These are phyloP conservation scores for Eucalyptus leucophloia DNA, from an alignment of 345 rosid species.

Conservation along the genomic window DNA sequence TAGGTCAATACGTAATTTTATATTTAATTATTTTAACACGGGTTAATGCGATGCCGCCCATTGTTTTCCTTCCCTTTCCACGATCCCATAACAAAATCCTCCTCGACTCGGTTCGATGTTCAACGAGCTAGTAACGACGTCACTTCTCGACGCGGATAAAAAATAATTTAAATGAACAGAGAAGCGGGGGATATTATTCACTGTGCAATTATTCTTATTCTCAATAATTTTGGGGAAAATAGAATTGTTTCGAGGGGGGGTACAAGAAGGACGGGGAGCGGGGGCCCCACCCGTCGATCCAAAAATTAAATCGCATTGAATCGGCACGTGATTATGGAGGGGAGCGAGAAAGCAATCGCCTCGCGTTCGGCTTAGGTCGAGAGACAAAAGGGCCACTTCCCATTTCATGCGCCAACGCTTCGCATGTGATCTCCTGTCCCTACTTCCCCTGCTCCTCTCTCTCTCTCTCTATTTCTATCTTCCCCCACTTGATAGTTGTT, in stretches of 20 bases:
- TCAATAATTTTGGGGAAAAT: not conserved
- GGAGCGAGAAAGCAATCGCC: not conserved
- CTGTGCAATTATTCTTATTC: not conserved
- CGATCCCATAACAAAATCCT: not conserved
- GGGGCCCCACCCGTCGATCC: not conserved
- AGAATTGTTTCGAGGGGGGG: not conserved
- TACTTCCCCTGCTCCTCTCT: too few relatives aligned
- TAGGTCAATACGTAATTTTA: accelerated
- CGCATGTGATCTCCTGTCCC: conserved; percentile 9
- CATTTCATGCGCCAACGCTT: not conserved
- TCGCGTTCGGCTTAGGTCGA: not conserved
- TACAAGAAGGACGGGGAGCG: not conserved
- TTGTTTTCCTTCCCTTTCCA: not conserved
- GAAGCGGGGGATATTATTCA: not conserved
- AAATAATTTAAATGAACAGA: not conserved
- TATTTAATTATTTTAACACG: accelerated
- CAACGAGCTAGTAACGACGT: accelerated
- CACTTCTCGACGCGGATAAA: not conserved
- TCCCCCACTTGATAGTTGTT: accelerated
- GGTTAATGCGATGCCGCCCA: not conserved
- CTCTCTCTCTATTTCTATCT: not conserved
- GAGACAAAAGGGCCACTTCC: not conserved
- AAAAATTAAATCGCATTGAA: not conserved
- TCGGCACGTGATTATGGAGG: not conserved
- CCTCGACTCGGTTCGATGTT: accelerated